Evolutionary conservation across 2,329 filamentous ascomycete genomes (phyloP).

Genomic region (Dothideomycetidae sp.): DNA sequence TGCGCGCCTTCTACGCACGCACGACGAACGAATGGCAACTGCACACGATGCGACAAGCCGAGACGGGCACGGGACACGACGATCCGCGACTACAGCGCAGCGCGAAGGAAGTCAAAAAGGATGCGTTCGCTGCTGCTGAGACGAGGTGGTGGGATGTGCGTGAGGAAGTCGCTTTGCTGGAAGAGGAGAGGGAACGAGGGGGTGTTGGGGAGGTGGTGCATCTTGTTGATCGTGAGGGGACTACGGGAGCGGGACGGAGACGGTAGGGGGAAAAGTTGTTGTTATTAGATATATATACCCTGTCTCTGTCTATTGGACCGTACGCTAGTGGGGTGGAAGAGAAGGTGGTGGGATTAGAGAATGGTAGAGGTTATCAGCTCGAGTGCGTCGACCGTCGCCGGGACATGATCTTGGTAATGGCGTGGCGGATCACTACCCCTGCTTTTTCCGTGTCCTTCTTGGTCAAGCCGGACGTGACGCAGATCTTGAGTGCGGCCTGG

Average conservation of each 20-base stretch:
- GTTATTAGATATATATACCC: too few species aligned
- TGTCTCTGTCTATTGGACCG: too few species aligned
- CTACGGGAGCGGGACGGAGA: background rate
- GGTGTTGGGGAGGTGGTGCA: constrained; percentile 83
- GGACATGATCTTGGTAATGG: constrained; percentile 81
- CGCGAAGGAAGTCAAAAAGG: constrained; percentile 84
- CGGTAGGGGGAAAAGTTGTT: background rate
- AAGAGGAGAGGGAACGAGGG: constrained; percentile 91
- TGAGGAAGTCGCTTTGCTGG: constrained; percentile 79
- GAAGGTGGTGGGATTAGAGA: too few species aligned
- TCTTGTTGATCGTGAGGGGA: constrained; percentile 3
- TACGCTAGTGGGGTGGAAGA: too few species aligned
- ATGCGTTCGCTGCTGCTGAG: constrained; percentile 80
- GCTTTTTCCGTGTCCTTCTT: constrained; percentile 96
- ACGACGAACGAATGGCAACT: constrained; percentile 88
- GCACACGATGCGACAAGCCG: constrained; percentile 34
- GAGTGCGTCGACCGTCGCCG: constrained; percentile 19
- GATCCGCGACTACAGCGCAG: constrained; percentile 56
- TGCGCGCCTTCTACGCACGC: constrained; percentile 82
- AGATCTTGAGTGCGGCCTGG: constrained; percentile 79
- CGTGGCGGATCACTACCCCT: constrained; percentile 73
- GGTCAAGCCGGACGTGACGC: constrained; percentile 70
- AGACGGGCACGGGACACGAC: constrained; percentile 29
- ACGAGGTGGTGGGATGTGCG: constrained; percentile 98
- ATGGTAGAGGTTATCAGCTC: too few species aligned